phyloP scores from a whole-genome alignment of 192 early-diverging fungal genomes.

The Rhizoclosmatium globosum region DNA sequence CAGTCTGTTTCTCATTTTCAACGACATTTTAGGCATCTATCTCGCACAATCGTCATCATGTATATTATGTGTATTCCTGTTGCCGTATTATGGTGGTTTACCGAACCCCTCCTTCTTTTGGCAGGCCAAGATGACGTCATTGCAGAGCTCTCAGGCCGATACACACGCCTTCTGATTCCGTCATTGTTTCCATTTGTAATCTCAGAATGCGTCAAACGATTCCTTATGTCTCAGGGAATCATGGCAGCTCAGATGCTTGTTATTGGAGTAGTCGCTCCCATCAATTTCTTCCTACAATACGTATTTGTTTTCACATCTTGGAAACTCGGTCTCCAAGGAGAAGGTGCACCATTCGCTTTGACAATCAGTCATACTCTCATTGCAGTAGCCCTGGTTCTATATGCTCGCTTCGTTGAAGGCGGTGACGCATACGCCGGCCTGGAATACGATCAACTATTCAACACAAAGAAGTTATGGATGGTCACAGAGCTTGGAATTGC shows the following conservation, averaged over 20 bases:
- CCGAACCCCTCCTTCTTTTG: conserved; percentile 72
- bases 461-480: conserved; percentile 15
- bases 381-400: conserved; percentile 68
- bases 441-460: conserved; percentile 69
- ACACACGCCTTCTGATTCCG: conserved; percentile 71
- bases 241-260: conserved; percentile 87
- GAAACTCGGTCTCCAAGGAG: conserved; percentile 67
- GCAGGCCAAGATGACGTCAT: conserved; percentile 78
- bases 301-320: conserved; percentile 77
- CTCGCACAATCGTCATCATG: conserved; percentile 81
- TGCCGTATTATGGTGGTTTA: conserved; percentile 72
- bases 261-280: conserved; percentile 70
- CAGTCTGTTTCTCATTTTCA: background rate
- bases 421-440: conserved; percentile 87
- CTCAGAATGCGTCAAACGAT: conserved; percentile 88
- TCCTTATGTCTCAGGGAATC: conserved; percentile 84
- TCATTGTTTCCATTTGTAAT: conserved; percentile 80
- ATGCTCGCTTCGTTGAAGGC: conserved; percentile 67
- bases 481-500: conserved; percentile 73
- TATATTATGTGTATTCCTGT: conserved; percentile 75
- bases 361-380: conserved; percentile 82
- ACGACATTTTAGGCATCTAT: conserved; percentile 41
- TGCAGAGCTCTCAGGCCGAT: conserved; percentile 72
- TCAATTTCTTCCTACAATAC: conserved; percentile 82
- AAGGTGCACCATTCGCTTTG: conserved; percentile 86